phyloP scores from a whole-genome alignment of 306 rosid genomes.

The Prunus mume region DNA sequence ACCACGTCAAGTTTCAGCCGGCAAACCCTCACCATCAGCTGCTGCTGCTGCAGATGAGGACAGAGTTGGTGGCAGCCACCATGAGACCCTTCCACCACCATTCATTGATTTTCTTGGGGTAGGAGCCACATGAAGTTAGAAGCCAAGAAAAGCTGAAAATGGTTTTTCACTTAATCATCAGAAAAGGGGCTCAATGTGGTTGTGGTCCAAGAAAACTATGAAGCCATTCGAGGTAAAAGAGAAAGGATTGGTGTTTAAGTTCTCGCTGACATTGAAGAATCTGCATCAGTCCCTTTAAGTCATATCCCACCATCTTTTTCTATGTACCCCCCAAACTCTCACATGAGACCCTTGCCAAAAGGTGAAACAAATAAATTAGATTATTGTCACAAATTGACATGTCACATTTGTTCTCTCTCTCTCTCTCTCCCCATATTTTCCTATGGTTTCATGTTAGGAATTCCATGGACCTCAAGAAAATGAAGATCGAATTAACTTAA shows the following conservation, averaged over 20 bases:
- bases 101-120: slow-evolving; percentile 97
- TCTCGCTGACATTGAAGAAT: slow-evolving; percentile 46
- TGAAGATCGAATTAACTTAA: background rate
- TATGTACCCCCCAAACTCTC: slow-evolving; percentile 33
- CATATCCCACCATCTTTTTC: slow-evolving; percentile 39
- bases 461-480: background rate
- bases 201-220: slow-evolving; percentile 63
- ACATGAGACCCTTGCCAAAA: slow-evolving; percentile 43
- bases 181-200: slow-evolving; percentile 43
- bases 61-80: slow-evolving; percentile 23
- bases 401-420: background rate
- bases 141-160: slow-evolving; percentile 37
- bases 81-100: slow-evolving; percentile 48
- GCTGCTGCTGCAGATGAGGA: slow-evolving; percentile 32
- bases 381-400: background rate
- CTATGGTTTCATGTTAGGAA: background rate
- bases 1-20: slow-evolving; percentile 29
- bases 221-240: slow-evolving; percentile 56
- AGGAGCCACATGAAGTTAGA: slow-evolving; percentile 72
- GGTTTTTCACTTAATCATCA: slow-evolving; percentile 24
- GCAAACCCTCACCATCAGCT: slow-evolving; percentile 39
- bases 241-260: slow-evolving; percentile 45
- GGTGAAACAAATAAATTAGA: slow-evolving; percentile 11
- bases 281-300: slow-evolving; percentile 43
- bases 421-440: background rate